Evolutionary conservation across 768 basidiomycete species (phyloP), one percentile per base, ranked within the genome.

Genomic region (Fibroporia radiculosa): DNA sequence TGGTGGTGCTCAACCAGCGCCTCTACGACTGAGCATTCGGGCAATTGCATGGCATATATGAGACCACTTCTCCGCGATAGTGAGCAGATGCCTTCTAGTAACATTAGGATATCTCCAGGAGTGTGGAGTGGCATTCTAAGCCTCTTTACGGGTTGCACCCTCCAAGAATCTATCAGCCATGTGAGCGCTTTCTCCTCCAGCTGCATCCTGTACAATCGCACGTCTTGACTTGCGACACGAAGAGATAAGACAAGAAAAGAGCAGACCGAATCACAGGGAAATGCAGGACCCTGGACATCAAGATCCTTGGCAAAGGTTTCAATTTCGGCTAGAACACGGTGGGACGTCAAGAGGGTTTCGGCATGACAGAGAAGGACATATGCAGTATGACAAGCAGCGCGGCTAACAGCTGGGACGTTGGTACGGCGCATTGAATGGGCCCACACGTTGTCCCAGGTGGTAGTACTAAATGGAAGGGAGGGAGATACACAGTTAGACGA

Each of bases 201-300:
- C 23, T 82, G 82, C 74, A 92, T 76, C 13, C 84, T 77, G 63
- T 89, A 89, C 13, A 97, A 64, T 16, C 84, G 75, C 46, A 85
- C 82, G 57, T 98, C 92, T 56, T 84, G 81, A 47, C 76, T 80
- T 0, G 90, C 82, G 19, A 90, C 68, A 14, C 69, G 72, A 37
- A 97, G 67, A 44, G 79, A 83, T 22, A 75, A 67, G 4, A 75
- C 66, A 36, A 97, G 69, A 58, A 98, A 91, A 45, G 71, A 68
- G 68, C 93, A 96, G 29, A 95, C 90, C 1, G 93, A 81, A 57
- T 99, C 96, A 55, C 75, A 86, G 0, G 93, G 91, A 55, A 77
- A 82, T 12, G 79, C 67, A 2, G 93, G 93, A 0, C 93, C 93
- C 64, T 98, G 95, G 13, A 96, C 75, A 51, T 90, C 84, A 47